Evolutionary conservation across 768 basidiomycete species (phyloP).

Genomic region (Lactarius quietus): DNA sequence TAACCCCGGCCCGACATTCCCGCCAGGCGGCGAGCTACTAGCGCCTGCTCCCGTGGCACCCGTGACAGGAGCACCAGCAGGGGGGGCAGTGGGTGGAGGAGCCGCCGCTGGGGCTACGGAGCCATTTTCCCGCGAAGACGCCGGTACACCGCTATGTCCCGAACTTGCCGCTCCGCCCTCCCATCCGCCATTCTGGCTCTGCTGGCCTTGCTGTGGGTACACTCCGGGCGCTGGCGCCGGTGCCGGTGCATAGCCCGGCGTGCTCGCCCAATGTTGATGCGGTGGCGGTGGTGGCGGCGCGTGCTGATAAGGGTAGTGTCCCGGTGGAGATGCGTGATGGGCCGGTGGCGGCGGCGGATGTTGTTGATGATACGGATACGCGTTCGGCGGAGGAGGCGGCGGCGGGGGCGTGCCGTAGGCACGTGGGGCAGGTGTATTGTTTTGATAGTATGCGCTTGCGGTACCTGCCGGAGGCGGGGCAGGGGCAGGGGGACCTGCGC

Average conservation of each 20-base stretch:
- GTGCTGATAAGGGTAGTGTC: conserved; percentile 19
- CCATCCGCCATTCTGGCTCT: conserved; percentile 11
- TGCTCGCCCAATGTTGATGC: conserved; percentile 1
- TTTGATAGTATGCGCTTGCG: conserved; percentile 21
- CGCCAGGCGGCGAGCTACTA: background rate
- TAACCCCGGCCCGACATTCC: conserved; percentile 11
- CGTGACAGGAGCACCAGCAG: no score
- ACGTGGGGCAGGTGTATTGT: conserved; percentile 12
- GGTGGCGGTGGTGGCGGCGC: conserved; percentile 21
- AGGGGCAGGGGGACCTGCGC: conserved; percentile 14
- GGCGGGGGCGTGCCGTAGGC: conserved; percentile 18
- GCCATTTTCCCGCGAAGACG: conserved; percentile 9
- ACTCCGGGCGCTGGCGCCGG: conserved; percentile 12
- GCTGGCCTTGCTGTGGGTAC: conserved; percentile 12
- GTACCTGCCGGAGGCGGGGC: conserved; percentile 18
- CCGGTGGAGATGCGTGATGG: conserved; percentile 15
- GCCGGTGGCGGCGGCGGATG: conserved; percentile 19
- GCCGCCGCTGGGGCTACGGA: background rate
- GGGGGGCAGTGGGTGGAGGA: no score
- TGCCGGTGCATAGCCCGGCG: conserved; percentile 11
- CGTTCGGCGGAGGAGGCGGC: conserved; percentile 15
- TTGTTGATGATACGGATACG: conserved; percentile 15
- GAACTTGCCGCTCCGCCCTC: conserved; percentile 4
- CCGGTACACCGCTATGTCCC: conserved; percentile 6
- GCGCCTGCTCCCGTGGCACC: no score